These are phyloP conservation scores for Ogataea saltuana DNA, from an alignment of 805 yeast species.

Conservation along the genomic window DNA sequence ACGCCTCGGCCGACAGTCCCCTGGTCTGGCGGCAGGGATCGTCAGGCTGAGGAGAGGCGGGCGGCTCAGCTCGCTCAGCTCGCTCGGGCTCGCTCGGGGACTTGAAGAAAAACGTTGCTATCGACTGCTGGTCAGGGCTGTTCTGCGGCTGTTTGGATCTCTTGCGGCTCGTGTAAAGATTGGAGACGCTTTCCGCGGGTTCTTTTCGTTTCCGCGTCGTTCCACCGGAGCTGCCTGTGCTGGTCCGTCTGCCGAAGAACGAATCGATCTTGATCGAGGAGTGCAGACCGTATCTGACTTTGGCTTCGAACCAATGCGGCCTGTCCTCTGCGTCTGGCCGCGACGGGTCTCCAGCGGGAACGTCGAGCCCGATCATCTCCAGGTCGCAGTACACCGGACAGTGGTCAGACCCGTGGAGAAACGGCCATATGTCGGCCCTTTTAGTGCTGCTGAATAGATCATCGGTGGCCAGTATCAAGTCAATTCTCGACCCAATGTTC, in stretches of 20 bases:
- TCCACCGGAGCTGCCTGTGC: background rate
- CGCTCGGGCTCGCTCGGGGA: background rate
- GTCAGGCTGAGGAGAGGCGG: background rate
- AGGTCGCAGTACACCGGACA: conserved; percentile 86
- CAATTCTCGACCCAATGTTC: conserved; percentile 88
- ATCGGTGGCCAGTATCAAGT: conserved; percentile 60
- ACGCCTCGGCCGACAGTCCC: conserved; percentile 18
- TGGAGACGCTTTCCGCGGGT: background rate
- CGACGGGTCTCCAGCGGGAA: too few species aligned
- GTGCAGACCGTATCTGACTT: conserved; percentile 43
- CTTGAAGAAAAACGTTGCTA: conserved; percentile 29
- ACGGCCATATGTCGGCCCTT: conserved; percentile 63
- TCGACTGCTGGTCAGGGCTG: conserved; percentile 20
- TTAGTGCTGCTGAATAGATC: conserved; percentile 35
- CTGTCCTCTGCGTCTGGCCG: too few species aligned
- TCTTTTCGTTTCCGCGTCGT: conserved; percentile 1
- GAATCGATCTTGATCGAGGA: conserved; percentile 32
- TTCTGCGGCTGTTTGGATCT: conserved; percentile 7
- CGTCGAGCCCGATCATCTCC: too few species aligned
- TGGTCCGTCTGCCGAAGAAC: conserved; percentile 26
- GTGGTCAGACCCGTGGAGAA: conserved; percentile 85
- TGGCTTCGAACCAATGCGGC: conserved; percentile 54
- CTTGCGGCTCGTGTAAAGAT: conserved; percentile 23
- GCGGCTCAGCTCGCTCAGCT: background rate
- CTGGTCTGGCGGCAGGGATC: background rate